A percentile compares a stretch with the other conserved stretches of the same genome.
phyloP scores from a whole-genome alignment of 2,329 filamentous ascomycete genomes.

The Apiospora saccharicola region DNA sequence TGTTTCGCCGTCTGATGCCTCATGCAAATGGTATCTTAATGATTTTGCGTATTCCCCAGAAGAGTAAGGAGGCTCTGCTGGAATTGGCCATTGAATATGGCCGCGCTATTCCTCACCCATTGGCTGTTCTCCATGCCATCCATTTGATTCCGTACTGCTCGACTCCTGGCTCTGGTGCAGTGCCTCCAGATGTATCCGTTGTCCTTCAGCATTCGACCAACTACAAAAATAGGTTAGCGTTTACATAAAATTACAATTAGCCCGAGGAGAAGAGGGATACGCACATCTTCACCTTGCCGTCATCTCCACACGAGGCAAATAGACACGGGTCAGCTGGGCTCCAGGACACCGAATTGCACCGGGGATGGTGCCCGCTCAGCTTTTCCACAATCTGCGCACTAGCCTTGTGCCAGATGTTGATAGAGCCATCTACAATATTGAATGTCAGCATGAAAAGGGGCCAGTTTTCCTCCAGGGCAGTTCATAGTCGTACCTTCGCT shows the following conservation, averaged over 20 bases:
- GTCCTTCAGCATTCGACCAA: conserved; percentile 49
- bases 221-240: conserved; percentile 36
- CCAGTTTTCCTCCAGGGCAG: neutral
- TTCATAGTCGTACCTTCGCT: conserved; percentile 74
- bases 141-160: conserved; percentile 32
- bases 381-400: conserved; percentile 79
- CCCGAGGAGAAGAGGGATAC: conserved; percentile 42
- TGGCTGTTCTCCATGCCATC: conserved; percentile 32
- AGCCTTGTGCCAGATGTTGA: conserved; percentile 92
- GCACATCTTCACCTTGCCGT: conserved; percentile 85
- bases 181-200: conserved; percentile 31
- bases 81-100: neutral
- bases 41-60: neutral
- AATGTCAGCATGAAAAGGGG: conserved; percentile 25
- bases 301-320: conserved; percentile 92
- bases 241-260: neutral
- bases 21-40: conserved; percentile 11
- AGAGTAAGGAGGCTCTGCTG: neutral
- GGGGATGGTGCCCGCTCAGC: conserved; percentile 75
- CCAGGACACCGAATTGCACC: conserved; percentile 91
- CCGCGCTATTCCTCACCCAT: conserved; percentile 3
- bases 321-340: conserved; percentile 83
- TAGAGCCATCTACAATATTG: conserved; percentile 59
- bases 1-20: conserved; percentile 12
- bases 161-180: conserved; percentile 29